phyloP scores from a whole-genome alignment of 345 rosid species.

The Schrenkiella parvula region DNA sequence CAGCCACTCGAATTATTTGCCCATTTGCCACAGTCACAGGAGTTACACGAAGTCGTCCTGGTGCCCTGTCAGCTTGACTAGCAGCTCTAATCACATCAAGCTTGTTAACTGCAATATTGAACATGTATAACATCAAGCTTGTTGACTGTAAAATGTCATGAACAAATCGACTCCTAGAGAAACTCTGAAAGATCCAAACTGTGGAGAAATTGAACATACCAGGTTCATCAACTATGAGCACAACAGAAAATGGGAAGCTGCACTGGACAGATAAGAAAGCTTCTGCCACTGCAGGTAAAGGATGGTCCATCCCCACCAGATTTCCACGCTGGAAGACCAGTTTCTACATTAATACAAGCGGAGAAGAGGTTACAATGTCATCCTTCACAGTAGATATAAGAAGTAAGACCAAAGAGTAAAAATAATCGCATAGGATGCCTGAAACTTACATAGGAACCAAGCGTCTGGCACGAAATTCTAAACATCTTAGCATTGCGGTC shows the following conservation, averaged over 20 bases:
- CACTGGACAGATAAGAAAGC: constrained; percentile 54
- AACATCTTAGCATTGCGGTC: constrained; percentile 43
- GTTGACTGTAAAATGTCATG: constrained; percentile 52
- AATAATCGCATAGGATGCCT: neutral
- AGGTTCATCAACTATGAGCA: constrained; percentile 77
- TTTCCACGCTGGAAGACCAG: constrained; percentile 79
- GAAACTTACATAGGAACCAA: constrained; percentile 68
- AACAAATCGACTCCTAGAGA: neutral
- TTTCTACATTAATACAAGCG: constrained; percentile 46
- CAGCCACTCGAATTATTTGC: constrained; percentile 72
- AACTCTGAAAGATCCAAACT: constrained; percentile 9
- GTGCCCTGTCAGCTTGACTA: constrained; percentile 51
- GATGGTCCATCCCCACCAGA: constrained; percentile 74
- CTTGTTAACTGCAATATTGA: constrained; percentile 57
- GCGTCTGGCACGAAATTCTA: constrained; percentile 56
- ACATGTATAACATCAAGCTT: constrained; percentile 35
- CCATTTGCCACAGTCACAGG: constrained; percentile 90
- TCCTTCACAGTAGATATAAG: neutral
- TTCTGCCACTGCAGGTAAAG: constrained; percentile 66
- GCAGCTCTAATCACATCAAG: constrained; percentile 53
- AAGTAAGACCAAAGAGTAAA: constrained; percentile 4
- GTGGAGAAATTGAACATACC: constrained; percentile 45
- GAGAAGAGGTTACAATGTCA: constrained; percentile 21
- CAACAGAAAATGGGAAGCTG: constrained; percentile 70
- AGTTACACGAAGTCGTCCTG: constrained; percentile 49